phyloP scores from a whole-genome alignment of 805 yeast genomes.

The Candida adriatica region DNA sequence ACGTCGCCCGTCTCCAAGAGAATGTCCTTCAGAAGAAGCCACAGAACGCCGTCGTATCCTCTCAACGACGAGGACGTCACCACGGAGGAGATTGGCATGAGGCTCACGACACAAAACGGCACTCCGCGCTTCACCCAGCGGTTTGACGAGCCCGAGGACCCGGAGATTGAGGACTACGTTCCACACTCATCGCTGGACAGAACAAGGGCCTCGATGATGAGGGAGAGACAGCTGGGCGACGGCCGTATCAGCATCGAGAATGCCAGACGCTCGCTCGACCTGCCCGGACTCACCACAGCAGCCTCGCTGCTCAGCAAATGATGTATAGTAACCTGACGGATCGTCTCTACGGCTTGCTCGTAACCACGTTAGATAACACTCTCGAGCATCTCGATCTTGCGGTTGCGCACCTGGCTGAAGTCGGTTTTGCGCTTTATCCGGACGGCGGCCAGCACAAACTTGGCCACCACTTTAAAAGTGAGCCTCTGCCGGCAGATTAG shows the following conservation, averaged over 20 bases:
- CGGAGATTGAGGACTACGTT: conserved; percentile 5
- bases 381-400: conserved; percentile 15
- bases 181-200: conserved; percentile 32
- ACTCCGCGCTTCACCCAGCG: conserved; percentile 21
- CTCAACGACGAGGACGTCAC: conserved; percentile 23
- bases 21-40: conserved; percentile 31
- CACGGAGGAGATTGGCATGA: conserved; percentile 35
- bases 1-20: conserved; percentile 19
- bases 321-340: not conserved
- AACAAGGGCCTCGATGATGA: conserved; percentile 31
- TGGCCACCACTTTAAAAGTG: conserved; percentile 24
- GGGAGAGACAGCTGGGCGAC: conserved; percentile 30
- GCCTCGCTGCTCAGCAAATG: conserved; percentile 24
- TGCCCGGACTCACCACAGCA: conserved; percentile 36
- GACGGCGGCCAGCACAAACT: conserved; percentile 32
- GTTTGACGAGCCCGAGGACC: conserved; percentile 2
- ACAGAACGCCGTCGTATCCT: conserved; percentile 22
- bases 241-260: conserved; percentile 32
- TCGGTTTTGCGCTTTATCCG: conserved; percentile 29
- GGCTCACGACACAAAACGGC: conserved; percentile 21
- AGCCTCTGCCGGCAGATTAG: conserved; percentile 17
- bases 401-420: conserved; percentile 15
- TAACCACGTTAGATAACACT: conserved; percentile 3
- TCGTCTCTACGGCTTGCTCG: not conserved
- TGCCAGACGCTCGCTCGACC: conserved; percentile 33